phyloP scores from a whole-genome alignment of 2,329 filamentous ascomycete species.

The Ploettnerulaceae sp. region DNA sequence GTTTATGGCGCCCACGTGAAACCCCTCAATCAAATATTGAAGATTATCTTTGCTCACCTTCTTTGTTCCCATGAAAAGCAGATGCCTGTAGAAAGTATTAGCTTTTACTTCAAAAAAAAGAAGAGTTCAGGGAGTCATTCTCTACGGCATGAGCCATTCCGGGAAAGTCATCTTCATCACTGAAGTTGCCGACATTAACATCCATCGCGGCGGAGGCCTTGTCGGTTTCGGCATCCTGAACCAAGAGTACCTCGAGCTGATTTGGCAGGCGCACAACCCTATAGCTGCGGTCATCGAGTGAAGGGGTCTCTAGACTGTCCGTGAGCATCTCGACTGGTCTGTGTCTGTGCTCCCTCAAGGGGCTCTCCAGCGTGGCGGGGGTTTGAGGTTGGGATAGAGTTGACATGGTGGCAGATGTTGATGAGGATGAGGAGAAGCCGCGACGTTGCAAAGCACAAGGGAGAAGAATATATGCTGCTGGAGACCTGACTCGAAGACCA shows the following conservation, averaged over 20 bases:
- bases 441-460: conserved; percentile 9
- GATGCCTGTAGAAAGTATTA: conserved; percentile 36
- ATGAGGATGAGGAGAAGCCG: conserved; percentile 14
- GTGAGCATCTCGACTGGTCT: conserved; percentile 27
- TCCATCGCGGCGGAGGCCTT: conserved; percentile 95
- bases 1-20: background rate
- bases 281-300: conserved; percentile 81
- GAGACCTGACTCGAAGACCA: conserved; percentile 4
- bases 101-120: conserved; percentile 38
- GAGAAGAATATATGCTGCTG: conserved; percentile 14
- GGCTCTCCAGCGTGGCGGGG: conserved; percentile 26
- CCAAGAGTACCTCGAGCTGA: conserved; percentile 82
- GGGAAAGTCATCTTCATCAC: conserved; percentile 83
- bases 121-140: background rate
- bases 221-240: conserved; percentile 92
- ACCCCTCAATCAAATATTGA: background rate
- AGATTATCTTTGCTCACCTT: conserved; percentile 53
- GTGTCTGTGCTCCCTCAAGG: conserved; percentile 31
- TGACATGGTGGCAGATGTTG: conserved; percentile 27
- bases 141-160: conserved; percentile 87
- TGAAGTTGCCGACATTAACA: conserved; percentile 94
- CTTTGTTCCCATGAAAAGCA: conserved; percentile 97
- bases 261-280: conserved; percentile 84
- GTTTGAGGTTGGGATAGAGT: conserved; percentile 33
- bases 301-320: conserved; percentile 67